phyloP scores from a whole-genome alignment of 2,329 filamentous ascomycete species.

The Cordyceps cicadae region DNA sequence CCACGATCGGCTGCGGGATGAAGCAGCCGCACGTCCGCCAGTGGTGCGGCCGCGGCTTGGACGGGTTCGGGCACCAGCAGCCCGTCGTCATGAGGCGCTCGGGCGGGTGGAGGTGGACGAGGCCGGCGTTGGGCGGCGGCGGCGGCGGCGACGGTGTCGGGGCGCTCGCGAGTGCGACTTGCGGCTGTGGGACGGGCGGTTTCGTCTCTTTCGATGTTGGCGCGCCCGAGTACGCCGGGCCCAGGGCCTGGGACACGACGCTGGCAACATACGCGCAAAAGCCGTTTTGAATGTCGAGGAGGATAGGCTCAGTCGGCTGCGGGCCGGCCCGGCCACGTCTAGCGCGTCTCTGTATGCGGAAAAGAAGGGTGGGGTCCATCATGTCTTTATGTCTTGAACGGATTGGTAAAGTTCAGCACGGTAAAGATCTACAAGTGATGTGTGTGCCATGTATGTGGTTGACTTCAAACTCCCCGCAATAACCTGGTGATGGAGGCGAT shows the following conservation, averaged over 20 bases:
- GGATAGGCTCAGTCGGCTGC: not conserved
- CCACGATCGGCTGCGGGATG: conserved; percentile 4
- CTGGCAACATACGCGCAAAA: conserved; percentile 5
- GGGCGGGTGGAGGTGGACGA: conserved; percentile 4
- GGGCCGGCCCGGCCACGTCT: not conserved
- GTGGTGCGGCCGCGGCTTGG: not conserved
- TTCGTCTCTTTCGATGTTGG: not conserved
- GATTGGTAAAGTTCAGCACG: not conserved
- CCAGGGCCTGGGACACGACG: not conserved
- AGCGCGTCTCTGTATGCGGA: conserved; percentile 4
- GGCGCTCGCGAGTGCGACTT: not conserved
- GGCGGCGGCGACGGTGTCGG: not conserved
- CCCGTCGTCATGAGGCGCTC: not conserved
- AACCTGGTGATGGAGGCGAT: not conserved
- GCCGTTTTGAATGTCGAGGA: conserved; percentile 6
- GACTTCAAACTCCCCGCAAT: not conserved
- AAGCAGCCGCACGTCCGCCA: conserved; percentile 9
- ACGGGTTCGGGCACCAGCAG: conserved; percentile 11
- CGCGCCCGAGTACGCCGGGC: not conserved
- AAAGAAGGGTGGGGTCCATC: conserved; percentile 1
- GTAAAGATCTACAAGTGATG: not conserved
- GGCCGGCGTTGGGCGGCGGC: not conserved
- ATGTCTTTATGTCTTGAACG: not conserved
- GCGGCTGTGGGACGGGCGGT: too few species aligned
- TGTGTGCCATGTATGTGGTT: not conserved